phyloP scores from a whole-genome alignment of 306 rosid species.

The Sechiopsis laciniata region DNA sequence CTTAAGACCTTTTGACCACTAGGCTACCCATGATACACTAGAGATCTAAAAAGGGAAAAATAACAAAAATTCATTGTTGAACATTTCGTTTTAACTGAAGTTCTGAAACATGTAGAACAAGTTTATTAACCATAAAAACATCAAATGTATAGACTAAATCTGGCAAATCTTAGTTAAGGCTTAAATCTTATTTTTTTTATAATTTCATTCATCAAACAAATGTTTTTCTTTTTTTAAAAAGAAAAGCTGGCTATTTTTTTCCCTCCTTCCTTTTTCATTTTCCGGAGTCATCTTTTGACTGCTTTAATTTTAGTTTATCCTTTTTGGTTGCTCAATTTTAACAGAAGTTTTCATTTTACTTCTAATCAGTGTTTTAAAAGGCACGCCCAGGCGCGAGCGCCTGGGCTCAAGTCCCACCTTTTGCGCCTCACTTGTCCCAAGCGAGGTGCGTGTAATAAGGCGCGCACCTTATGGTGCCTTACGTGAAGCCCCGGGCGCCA shows the following conservation, averaged over 20 bases:
- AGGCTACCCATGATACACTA: no score
- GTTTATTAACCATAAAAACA: not conserved
- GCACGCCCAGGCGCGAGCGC: no score
- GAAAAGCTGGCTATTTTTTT: not conserved
- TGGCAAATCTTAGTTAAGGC: not conserved
- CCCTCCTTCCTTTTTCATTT: not conserved
- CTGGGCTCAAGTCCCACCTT: no score
- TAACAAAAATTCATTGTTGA: not conserved
- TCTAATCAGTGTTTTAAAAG: no score
- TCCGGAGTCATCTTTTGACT: not conserved
- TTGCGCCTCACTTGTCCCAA: no score
- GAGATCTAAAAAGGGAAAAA: not conserved
- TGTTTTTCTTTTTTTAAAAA: not conserved
- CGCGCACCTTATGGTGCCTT: no score
- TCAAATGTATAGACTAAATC: not conserved
- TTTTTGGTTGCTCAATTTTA: not conserved
- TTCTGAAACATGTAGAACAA: not conserved
- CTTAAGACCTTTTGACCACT: no score
- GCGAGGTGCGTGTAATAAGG: no score
- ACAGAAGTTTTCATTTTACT: not conserved
- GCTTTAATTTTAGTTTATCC: constrained; percentile 15
- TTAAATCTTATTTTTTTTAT: not conserved
- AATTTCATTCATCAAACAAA: not conserved
- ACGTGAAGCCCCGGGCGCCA: no score
- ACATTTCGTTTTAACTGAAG: not conserved